Base-by-base conservation (phyloP, 2,329 filamentous ascomycete genomes). In the Nigrograna mackinnonii region DNA sequence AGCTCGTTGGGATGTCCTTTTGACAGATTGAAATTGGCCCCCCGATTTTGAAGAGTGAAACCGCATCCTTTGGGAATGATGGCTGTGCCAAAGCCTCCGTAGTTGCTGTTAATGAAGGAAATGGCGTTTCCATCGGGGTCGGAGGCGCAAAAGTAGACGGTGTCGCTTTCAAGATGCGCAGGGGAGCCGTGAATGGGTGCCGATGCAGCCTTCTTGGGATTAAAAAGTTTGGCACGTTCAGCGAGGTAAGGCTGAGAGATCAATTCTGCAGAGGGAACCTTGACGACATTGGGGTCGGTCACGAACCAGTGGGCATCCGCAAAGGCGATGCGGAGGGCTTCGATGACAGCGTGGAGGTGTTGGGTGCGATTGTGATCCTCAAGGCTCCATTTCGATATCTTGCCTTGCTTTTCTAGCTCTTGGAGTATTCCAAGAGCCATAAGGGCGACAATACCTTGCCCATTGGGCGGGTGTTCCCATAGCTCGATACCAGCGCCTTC, bases 401-500 rank as follows among this genome's bases (percentile, higher is more conserved):
- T 83, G 28, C 86, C 86, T 13, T 79, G 74, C 45, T 83, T 82
- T 68, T 96, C 89, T 1, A 97, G 79, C 62, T 91, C 84, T 65
- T 96, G 85, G 36, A 99, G 76, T 52, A 97, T 95, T 1, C 94
- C 94, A 1, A 99, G 76, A 0, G 94, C 89, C 86, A 97, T 96
- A 22, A 97, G 75, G 0, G 94, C 94, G 2, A 97, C 89, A 51
- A 97, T 91, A 2, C 94, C 94, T 70, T 97, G 94, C 0, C 94
- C 91, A 58, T 97, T 97, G 6, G 94, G 94, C 24, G 92, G 91
- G 64, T 97, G 92, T 63, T 99, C 94, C 92, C 92, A 97, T 1
- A 99, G 75, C 61, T 95, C 85, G 31, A 96, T 79, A 7, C 84
- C 83, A 11, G 74, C 68, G 37, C 77, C 73, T 18, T 66, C 57